phyloP scores from a whole-genome alignment of 345 rosid species.

The Camelina neglecta region DNA sequence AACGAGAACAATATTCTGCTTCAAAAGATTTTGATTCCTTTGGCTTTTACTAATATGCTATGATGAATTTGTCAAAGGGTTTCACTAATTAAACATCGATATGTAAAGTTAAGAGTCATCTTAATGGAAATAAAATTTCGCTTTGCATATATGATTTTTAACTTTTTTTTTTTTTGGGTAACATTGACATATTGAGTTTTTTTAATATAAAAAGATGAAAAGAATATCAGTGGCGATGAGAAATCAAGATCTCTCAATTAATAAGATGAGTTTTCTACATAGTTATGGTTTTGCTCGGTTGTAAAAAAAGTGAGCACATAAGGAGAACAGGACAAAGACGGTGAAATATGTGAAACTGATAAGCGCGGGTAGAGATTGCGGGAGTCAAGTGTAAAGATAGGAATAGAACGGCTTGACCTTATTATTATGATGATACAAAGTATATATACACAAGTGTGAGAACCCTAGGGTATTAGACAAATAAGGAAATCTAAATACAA shows the following conservation, averaged over 20 bases:
- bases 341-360: conserved; percentile 85
- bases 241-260: too few relatives aligned
- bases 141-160: not conserved
- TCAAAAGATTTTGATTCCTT: conserved; percentile 45
- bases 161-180: not conserved
- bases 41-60: conserved; percentile 53
- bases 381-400: not conserved
- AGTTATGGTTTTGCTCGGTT: conserved; percentile 1
- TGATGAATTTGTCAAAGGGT: not conserved
- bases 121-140: not conserved
- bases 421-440: too few relatives aligned
- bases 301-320: conserved; percentile 53
- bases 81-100: not conserved
- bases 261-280: too few relatives aligned
- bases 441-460: too few relatives aligned
- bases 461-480: too few relatives aligned
- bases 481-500: too few relatives aligned
- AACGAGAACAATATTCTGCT: conserved; percentile 38
- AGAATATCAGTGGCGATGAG: too few relatives aligned
- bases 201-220: too few relatives aligned
- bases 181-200: not conserved
- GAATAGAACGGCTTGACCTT: too few relatives aligned
- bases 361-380: conserved; percentile 87
- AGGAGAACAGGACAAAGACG: conserved; percentile 87
- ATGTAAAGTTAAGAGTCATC: not conserved